Evolutionary conservation across 176 grass and related monocot genomes (phyloP).

Genomic region (Hyparrhenia diplandra): DNA sequence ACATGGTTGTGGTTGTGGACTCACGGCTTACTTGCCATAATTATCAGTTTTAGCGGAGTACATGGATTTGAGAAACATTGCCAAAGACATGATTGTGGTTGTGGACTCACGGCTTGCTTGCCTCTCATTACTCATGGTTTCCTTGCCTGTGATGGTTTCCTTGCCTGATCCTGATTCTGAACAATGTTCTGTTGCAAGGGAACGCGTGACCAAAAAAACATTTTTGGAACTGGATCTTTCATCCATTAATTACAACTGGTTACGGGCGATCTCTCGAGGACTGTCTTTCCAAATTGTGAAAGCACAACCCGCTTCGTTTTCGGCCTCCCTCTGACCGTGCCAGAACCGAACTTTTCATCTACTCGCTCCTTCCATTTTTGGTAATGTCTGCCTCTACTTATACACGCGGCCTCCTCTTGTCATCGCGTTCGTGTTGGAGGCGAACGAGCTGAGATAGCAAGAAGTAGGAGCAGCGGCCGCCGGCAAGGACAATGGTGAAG

Average conservation of each 20-base stretch:
- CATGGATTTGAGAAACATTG: neutral
- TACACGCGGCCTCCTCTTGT: neutral
- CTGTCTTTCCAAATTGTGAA: neutral
- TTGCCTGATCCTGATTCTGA: neutral
- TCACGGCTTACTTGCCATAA: too few species aligned
- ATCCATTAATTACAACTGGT: neutral
- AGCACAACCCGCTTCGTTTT: too few species aligned
- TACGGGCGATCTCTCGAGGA: neutral
- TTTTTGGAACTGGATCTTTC: neutral
- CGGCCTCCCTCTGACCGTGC: too few species aligned
- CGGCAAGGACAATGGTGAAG: neutral
- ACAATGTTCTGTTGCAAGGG: neutral
- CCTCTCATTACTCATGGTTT: too few species aligned
- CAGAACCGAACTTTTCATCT: too few species aligned
- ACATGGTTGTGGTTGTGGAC: too few species aligned
- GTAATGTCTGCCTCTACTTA: neutral
- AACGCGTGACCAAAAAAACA: neutral
- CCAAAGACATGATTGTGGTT: too few species aligned
- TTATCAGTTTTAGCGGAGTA: neutral
- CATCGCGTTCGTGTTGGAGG: neutral
- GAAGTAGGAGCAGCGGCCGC: neutral
- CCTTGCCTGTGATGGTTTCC: too few species aligned
- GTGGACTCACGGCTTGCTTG: too few species aligned
- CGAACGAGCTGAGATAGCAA: neutral
- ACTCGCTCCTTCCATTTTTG: neutral